These are phyloP conservation scores for Fistulifera solaris DNA, from an alignment of 108 stramenopile genomes.

Conservation along the genomic window DNA sequence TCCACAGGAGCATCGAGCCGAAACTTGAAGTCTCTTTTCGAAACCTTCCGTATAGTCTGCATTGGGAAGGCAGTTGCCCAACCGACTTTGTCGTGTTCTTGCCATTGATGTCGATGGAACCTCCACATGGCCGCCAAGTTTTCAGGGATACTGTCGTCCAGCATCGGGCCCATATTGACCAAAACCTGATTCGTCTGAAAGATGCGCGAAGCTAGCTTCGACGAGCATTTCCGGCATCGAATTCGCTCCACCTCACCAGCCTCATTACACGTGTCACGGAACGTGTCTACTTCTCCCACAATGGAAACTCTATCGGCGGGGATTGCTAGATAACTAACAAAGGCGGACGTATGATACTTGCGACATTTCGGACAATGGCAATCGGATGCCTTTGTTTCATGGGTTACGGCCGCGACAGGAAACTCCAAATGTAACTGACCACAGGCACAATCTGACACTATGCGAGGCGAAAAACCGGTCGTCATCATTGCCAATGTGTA, in stretches of 20 bases:
- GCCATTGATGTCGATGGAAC: slow-evolving; percentile 7
- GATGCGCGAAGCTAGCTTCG: slow-evolving; percentile 14
- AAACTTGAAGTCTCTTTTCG: not conserved
- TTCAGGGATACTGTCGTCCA: slow-evolving; percentile 10
- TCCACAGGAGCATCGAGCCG: slow-evolving; percentile 18
- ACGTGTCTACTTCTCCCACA: not conserved
- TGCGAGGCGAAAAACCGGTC: too few species aligned
- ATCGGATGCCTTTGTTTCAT: slow-evolving; percentile 4
- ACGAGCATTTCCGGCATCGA: slow-evolving; percentile 17
- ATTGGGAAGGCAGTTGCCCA: slow-evolving; percentile 6
- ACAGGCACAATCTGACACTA: too few species aligned
- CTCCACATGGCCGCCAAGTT: slow-evolving; percentile 1
- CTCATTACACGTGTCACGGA: slow-evolving; percentile 11
- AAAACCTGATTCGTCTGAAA: not conserved
- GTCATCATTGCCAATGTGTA: too few species aligned
- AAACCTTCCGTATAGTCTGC: not conserved
- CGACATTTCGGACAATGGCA: slow-evolving; percentile 30
- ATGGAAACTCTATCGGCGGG: not conserved
- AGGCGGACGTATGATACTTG: slow-evolving; percentile 23
- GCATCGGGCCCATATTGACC: slow-evolving; percentile 14
- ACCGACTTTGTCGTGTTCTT: not conserved
- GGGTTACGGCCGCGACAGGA: too few species aligned
- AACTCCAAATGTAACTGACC: too few species aligned
- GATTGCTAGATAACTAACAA: slow-evolving; percentile 15
- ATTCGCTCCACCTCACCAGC: slow-evolving; percentile 21